Evolutionary conservation across 176 grass and related monocot species (phyloP), one percentile per base, ranked within the genome.

Genomic region (Carex myosuroides): DNA sequence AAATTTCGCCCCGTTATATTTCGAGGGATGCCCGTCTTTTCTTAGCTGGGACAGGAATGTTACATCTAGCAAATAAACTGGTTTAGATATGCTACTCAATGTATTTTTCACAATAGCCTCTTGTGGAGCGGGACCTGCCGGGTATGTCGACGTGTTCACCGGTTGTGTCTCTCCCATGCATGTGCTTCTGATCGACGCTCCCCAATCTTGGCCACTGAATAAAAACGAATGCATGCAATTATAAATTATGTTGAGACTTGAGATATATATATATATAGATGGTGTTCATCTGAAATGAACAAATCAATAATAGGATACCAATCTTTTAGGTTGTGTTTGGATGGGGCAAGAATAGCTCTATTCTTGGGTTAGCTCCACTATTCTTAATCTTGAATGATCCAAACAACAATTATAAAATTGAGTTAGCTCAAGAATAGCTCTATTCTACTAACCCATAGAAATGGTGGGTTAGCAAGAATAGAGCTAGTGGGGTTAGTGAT

Each of bases 11-110:
- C 92, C 94, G 58, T 79, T 79, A 76, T 91, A 97, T 83, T 87
- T 94, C 14, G 89, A 92, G 12, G 94, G 94, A 88, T 97, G 94
- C 3, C 88, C 94, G 60, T 97, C 94, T 48, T 94, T 97, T 55
- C 94, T 60, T 0, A 94, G 81, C 71, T 97, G 94, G 24, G 94
- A 94, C 0, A 97, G 78, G 84, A 79, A 91, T 41, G 88, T 94
- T 84, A 88, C 76, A 78, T 97, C 94, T 14, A 97, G 81, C 8
- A 94, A 87, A 84, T 91, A 89, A 13, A 91, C 85, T 7, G 94
- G 94, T 88, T 92, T 97, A 22, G 83, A 75, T 68, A 92, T 94
- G 37, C 33, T 48, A 2, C 85, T 63, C 8, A 97, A 60, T 3
- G 85, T 85, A 80, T 44, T 83, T 80, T 87, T 80, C 84, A 97